Percentiles rank a stretch among this genome's conserved stretches.
These are phyloP conservation scores for Pleurotus tuoliensis DNA, from an alignment of 768 basidiomycete genomes.

Conservation along the genomic window DNA sequence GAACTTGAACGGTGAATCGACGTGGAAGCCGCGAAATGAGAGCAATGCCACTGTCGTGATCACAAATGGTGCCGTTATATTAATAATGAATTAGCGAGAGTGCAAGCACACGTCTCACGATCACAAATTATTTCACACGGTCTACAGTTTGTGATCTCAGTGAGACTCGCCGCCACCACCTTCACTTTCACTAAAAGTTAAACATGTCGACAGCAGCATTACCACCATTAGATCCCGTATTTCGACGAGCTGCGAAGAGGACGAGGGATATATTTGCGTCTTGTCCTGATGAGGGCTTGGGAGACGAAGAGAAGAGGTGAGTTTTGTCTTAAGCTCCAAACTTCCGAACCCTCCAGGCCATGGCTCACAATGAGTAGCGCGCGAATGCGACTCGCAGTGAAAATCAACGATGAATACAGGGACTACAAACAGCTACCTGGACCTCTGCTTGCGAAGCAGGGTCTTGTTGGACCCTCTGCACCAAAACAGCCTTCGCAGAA, in stretches of 20 bases:
- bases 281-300: constrained; percentile 52
- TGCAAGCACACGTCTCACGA: no score
- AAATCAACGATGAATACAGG: constrained; percentile 87
- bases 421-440: constrained; percentile 84
- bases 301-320: constrained; percentile 73
- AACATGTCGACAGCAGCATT: constrained; percentile 45
- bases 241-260: constrained; percentile 62
- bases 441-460: constrained; percentile 76
- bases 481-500: constrained; percentile 57
- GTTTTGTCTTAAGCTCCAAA: constrained; percentile 9
- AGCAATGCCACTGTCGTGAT: no score
- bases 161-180: no score
- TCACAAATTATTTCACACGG: background rate
- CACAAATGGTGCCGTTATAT: no score
- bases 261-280: constrained; percentile 70
- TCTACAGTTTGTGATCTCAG: background rate
- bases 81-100: no score
- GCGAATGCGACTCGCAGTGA: constrained; percentile 73
- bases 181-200: no score
- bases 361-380: constrained; percentile 37
- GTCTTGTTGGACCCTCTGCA: constrained; percentile 73
- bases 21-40: no score
- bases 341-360: background rate
- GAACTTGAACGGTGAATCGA: no score
- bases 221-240: constrained; percentile 64